phyloP scores from a whole-genome alignment of 129 eudicot genomes.

The Lactuca saligna region DNA sequence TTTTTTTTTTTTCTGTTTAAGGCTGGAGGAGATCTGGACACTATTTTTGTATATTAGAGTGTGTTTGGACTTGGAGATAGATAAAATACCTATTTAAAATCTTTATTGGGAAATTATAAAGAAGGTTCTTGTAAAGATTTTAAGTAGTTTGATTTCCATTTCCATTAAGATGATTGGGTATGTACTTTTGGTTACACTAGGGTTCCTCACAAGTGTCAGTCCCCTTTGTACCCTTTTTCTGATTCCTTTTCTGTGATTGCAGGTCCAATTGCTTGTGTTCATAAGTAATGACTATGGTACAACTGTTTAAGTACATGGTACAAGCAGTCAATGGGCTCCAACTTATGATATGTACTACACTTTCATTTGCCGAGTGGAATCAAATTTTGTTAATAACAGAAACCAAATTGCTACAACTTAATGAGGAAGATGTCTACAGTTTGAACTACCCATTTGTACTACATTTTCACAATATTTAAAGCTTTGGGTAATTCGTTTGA shows the following conservation, averaged over 20 bases:
- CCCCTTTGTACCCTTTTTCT: constrained; percentile 30
- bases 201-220: constrained; percentile 29
- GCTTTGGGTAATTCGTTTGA: constrained; percentile 1
- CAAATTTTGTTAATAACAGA: constrained; percentile 30
- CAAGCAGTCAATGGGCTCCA: constrained; percentile 13
- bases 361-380: constrained; percentile 13
- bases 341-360: constrained; percentile 21
- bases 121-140: constrained; percentile 20
- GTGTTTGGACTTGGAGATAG: background rate
- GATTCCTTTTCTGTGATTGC: constrained; percentile 20
- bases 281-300: constrained; percentile 30
- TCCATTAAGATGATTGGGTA: constrained; percentile 27
- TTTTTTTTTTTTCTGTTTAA: no score
- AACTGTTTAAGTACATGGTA: constrained; percentile 28
- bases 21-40: background rate
- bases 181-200: constrained; percentile 41
- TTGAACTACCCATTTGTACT: constrained; percentile 28
- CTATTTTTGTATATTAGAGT: background rate
- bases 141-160: background rate
- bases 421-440: constrained; percentile 24
- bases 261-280: constrained; percentile 27
- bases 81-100: no score
- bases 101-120: background rate
- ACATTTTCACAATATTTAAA: background rate
- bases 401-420: constrained; percentile 17